These are phyloP conservation scores for Fusarium humuli DNA, from an alignment of 2,329 filamentous ascomycete species.

Conservation along the genomic window DNA sequence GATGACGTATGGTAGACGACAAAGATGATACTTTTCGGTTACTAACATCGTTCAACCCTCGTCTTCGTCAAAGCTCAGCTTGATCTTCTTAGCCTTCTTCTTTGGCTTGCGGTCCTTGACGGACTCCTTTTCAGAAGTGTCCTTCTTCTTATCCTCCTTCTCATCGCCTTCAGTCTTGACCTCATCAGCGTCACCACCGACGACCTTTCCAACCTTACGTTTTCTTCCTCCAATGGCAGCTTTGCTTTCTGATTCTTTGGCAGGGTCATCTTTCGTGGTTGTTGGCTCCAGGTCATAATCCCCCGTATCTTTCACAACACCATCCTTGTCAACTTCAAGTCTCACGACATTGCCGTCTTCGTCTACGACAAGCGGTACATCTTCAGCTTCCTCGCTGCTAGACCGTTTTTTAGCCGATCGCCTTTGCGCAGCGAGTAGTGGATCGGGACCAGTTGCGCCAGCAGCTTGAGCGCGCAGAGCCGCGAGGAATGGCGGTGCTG, in stretches of 20 bases:
- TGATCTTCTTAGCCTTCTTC: constrained; percentile 73
- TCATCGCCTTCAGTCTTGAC: constrained; percentile 19
- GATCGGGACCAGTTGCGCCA: constrained; percentile 63
- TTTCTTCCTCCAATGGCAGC: constrained; percentile 59
- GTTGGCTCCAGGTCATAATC: constrained; percentile 38
- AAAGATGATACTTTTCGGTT: constrained; percentile 15
- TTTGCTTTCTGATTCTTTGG: constrained; percentile 46
- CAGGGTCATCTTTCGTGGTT: constrained; percentile 49
- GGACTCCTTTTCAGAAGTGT: constrained; percentile 45
- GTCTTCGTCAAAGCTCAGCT: constrained; percentile 75
- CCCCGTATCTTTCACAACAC: constrained; percentile 53
- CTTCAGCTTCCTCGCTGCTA: constrained; percentile 78
- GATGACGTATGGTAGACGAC: not conserved
- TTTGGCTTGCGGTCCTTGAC: constrained; percentile 53
- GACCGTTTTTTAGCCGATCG: constrained; percentile 66
- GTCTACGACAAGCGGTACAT: constrained; percentile 80
- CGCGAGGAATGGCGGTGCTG: constrained; percentile 71
- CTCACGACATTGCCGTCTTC: constrained; percentile 74
- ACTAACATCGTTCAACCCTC: constrained; percentile 54
- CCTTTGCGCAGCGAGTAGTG: constrained; percentile 62
- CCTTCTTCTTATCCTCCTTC: constrained; percentile 28
- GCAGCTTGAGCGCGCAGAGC: constrained; percentile 65
- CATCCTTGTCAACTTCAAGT: constrained; percentile 60
- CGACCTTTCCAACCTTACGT: constrained; percentile 61
- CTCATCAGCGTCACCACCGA: constrained; percentile 51